Conservation (phyloP, 1,284 basidiomycete species). For the Gomphus sp. region DNA sequence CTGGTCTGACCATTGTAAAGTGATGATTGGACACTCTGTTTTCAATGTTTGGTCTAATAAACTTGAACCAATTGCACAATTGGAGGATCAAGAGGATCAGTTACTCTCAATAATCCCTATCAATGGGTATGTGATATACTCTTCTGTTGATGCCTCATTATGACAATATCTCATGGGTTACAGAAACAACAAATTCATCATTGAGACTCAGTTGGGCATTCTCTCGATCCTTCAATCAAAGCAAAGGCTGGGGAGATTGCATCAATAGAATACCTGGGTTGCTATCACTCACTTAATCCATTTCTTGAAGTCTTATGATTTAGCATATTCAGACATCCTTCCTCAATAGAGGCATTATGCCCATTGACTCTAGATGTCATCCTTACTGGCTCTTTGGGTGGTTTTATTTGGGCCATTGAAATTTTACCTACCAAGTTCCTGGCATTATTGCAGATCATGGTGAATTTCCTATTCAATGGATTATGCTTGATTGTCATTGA, state of each 20-base stretch:
- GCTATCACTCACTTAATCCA: constrained; percentile 16
- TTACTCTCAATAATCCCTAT: constrained; percentile 78
- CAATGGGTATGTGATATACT: constrained; percentile 47
- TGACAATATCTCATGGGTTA: not conserved
- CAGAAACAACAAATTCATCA: constrained; percentile 73
- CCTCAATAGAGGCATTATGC: constrained; percentile 80
- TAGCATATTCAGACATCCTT: constrained; percentile 54
- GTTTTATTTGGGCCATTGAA: constrained; percentile 83
- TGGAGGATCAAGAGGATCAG: constrained; percentile 95
- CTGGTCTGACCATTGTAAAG: constrained; percentile 28
- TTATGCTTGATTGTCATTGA: constrained; percentile 50
- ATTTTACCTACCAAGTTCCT: constrained; percentile 85
- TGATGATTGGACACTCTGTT: constrained; percentile 87
- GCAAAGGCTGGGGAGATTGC: constrained; percentile 83
- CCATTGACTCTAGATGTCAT: constrained; percentile 58
- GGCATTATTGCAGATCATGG: constrained; percentile 89
- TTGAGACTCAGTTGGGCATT: constrained; percentile 89
- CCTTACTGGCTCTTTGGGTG: constrained; percentile 90
- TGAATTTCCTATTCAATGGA: constrained; percentile 84
- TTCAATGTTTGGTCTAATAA: constrained; percentile 82
- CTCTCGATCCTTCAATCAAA: constrained; percentile 85
- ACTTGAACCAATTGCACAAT: constrained; percentile 63
- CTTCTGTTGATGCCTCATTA: not conserved
- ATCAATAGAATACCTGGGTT: constrained; percentile 89
- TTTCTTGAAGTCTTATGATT: not conserved